A percentile compares a stretch with the other conserved stretches of the same genome.
Evolutionary conservation across 352 stramenopile species (phyloP).

Genomic region (Pythium plurisporium): DNA sequence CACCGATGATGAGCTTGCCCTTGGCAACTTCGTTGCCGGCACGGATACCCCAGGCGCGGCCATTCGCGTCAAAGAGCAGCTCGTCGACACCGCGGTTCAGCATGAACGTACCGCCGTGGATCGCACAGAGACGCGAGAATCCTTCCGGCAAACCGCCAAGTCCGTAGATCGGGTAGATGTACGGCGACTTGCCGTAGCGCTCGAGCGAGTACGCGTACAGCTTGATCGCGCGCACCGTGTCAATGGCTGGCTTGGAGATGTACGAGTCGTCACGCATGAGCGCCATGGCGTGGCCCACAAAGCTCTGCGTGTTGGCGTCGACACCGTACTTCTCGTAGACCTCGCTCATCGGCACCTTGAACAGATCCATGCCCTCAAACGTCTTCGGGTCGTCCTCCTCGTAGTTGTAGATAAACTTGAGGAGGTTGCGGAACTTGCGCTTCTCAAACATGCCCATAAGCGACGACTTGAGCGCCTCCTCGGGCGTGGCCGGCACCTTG

Average conservation of each 20-base stretch:
- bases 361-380: constrained; percentile 92
- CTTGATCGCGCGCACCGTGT: constrained; percentile 96
- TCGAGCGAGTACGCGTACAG: constrained; percentile 98
- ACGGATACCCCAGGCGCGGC: constrained; percentile 91
- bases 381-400: constrained; percentile 90
- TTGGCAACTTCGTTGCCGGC: constrained; percentile 95
- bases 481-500: constrained; percentile 96
- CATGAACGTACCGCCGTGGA: constrained; percentile 99
- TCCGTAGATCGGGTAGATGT: constrained; percentile 99
- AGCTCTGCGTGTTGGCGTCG: constrained; percentile 97
- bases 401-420: constrained; percentile 97
- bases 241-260: constrained; percentile 82
- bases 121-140: constrained; percentile 98
- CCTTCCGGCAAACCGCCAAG: constrained; percentile 97
- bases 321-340: constrained; percentile 98
- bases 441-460: constrained; percentile 99
- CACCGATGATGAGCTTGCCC: constrained; percentile 97
- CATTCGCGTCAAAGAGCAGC: constrained; percentile 91
- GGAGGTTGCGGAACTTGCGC: constrained; percentile 97
- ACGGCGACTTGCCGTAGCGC: constrained; percentile 95
- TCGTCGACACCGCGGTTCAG: constrained; percentile 95
- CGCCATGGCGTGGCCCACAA: constrained; percentile 99
- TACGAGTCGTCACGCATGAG: constrained; percentile 93
- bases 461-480: constrained; percentile 94
- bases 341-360: constrained; percentile 95